Base-by-base conservation (phyloP, 1,284 basidiomycete genomes). In the Cryptococcus maquisensis region DNA sequence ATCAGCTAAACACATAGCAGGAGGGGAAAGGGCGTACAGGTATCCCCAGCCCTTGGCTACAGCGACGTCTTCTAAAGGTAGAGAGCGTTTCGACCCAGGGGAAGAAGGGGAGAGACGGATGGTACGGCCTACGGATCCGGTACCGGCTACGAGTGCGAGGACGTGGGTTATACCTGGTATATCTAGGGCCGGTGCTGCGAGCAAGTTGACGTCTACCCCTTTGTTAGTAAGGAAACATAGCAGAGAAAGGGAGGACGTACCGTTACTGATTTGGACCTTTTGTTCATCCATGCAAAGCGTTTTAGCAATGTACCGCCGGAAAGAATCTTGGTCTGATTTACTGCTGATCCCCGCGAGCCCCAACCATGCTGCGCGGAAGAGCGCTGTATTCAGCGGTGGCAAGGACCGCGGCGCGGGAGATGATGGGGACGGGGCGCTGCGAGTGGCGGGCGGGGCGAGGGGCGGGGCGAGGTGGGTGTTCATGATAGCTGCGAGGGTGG, bases 31-130 rank as follows among this genome's bases (percentile, higher is more conserved):
- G 16, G 60, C 63, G 62, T 39, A 70, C 70, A 71, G 50, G 51
- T 68, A 67, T 5, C 72, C 72, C 72, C 72, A 73, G 9, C 72
- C 72, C 32, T 67, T 52, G 4, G 63, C 58, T 1, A 65, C 58
- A 12, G 61, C 72, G 0, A 71, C 64, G 54, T 71, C 70, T 39
- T 66, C 64, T 18, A 73, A 54, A 0, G 66, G 69, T 4, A 73
- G 52, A 10, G 51, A 55, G n/a, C 54, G 26, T 36, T 49, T 38
- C 36, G 23, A 23, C 12, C 44, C 46, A 24, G 56, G 49, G 13
- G 47, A 23, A 2, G 40, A 39, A 36, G 43, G 20, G 12, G 39
- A 38, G n/a, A 69, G 56, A 2, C 54, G 53, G 54, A 73, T 68
- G 0, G 70, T 70, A 35, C 68, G 59, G 1, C 67, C 70, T 16